Conservation (phyloP, 352 stramenopile genomes). For the Pseudoperonospora humuli region DNA sequence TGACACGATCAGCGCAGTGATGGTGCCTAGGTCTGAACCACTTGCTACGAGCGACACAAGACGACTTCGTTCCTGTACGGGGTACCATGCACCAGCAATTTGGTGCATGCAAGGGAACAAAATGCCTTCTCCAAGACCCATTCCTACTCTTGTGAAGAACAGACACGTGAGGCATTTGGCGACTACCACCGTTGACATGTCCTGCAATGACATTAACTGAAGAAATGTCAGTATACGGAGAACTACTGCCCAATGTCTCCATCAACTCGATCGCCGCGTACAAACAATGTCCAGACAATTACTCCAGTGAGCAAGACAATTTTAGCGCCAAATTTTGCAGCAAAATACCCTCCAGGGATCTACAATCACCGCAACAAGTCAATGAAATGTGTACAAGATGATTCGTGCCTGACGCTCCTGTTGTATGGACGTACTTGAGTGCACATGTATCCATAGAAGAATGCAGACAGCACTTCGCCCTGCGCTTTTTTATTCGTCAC, state of each 20-base stretch:
- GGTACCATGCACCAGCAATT: constrained; percentile 79
- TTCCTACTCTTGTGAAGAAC: constrained; percentile 66
- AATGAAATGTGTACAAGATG: no score
- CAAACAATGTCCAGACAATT: constrained; percentile 77
- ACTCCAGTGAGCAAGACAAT: constrained; percentile 65
- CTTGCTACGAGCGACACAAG: constrained; percentile 72
- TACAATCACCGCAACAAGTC: constrained; percentile 14
- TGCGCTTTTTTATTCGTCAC: constrained; percentile 68
- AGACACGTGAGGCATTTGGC: constrained; percentile 55
- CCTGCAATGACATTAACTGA: constrained; percentile 16
- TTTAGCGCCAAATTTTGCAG: constrained; percentile 63
- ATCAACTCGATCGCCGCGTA: constrained; percentile 14
- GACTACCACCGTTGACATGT: constrained; percentile 67
- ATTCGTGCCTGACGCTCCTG: no score
- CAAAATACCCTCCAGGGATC: constrained; percentile 72
- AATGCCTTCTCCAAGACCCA: constrained; percentile 82
- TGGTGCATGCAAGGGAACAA: constrained; percentile 86
- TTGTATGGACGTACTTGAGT: constrained; percentile 57
- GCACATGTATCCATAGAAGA: constrained; percentile 86
- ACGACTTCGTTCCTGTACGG: constrained; percentile 68
- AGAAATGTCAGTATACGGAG: neutral
- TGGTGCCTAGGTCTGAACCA: constrained; percentile 75
- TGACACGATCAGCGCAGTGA: constrained; percentile 70
- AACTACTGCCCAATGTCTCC: neutral
- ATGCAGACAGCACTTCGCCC: constrained; percentile 72